A percentile compares a stretch with the other conserved stretches of the same genome.
These are phyloP conservation scores for Filobasidium floriforme DNA, from an alignment of 768 basidiomycete genomes.

Conservation along the genomic window DNA sequence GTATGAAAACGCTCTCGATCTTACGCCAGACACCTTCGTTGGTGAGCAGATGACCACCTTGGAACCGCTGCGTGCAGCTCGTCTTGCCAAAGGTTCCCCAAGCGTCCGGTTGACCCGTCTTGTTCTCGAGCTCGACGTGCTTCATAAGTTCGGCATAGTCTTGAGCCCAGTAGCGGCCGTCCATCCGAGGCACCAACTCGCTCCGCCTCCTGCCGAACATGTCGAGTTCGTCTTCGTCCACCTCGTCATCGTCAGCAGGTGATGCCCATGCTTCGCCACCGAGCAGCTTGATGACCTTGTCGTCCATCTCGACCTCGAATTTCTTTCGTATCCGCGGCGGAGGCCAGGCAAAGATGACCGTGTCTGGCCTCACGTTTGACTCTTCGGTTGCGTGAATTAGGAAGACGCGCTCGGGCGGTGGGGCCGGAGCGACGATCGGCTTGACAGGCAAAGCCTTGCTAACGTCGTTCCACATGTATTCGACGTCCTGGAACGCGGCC, in stretches of 20 bases:
- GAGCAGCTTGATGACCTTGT: slow-evolving; percentile 5
- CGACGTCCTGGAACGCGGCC: slow-evolving; percentile 34
- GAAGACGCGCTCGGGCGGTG: slow-evolving; percentile 39
- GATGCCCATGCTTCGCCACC: slow-evolving; percentile 9
- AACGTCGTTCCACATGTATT: slow-evolving; percentile 35
- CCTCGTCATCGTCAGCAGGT: background rate
- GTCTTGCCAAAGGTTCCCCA: slow-evolving; percentile 29
- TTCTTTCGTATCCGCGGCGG: slow-evolving; percentile 29
- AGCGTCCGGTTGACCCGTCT: slow-evolving; percentile 30
- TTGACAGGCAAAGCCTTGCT: slow-evolving; percentile 23
- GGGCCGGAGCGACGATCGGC: slow-evolving; percentile 25
- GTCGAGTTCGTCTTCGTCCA: slow-evolving; percentile 8
- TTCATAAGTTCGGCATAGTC: slow-evolving; percentile 41
- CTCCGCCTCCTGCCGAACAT: slow-evolving; percentile 11
- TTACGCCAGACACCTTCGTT: slow-evolving; percentile 40
- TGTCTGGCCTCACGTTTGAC: slow-evolving; percentile 26
- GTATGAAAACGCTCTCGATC: slow-evolving; percentile 43
- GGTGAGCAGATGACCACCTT: slow-evolving; percentile 38
- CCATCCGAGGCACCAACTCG: slow-evolving; percentile 21
- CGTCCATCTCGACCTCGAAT: slow-evolving; percentile 4
- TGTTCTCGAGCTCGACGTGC: slow-evolving; percentile 40
- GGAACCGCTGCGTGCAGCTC: slow-evolving; percentile 42
- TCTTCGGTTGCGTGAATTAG: slow-evolving; percentile 33
- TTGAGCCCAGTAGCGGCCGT: slow-evolving; percentile 41
- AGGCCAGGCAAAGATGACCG: slow-evolving; percentile 43